Percentiles rank a stretch among this genome's conserved stretches.
These are phyloP conservation scores for Claviceps sp. DNA, from an alignment of 2,329 filamentous ascomycete genomes.

Conservation along the genomic window DNA sequence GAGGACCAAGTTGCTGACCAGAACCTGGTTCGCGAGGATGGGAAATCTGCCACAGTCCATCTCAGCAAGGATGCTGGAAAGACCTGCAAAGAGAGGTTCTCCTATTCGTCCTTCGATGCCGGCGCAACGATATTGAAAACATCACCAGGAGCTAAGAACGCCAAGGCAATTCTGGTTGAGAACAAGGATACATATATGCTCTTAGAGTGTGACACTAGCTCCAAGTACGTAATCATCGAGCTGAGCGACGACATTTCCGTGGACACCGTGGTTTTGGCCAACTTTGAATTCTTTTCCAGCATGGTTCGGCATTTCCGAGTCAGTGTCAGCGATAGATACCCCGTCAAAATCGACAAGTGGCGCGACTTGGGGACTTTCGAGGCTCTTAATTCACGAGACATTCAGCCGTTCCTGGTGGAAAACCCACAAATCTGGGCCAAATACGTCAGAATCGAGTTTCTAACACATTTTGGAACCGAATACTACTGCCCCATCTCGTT, in stretches of 20 bases:
- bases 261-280: conserved; percentile 92
- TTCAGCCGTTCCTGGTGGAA: conserved; percentile 88
- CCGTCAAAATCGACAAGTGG: conserved; percentile 86
- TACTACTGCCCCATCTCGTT: conserved; percentile 92
- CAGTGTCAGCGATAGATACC: conserved; percentile 88
- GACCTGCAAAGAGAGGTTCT: conserved; percentile 95
- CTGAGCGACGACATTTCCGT: conserved; percentile 77
- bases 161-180: conserved; percentile 80
- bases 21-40: conserved; percentile 27
- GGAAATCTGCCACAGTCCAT: conserved; percentile 38
- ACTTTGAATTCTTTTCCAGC: conserved; percentile 98
- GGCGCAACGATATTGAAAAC: conserved; percentile 88
- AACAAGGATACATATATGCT: conserved; percentile 99
- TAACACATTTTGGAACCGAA: conserved; percentile 90
- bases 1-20: conserved; percentile 24
- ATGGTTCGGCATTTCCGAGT: conserved; percentile 86
- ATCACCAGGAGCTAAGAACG: conserved; percentile 72
- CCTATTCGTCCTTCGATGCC: conserved; percentile 94
- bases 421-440: conserved; percentile 93
- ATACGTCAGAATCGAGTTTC: conserved; percentile 81
- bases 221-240: conserved; percentile 92
- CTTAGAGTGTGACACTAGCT: conserved; percentile 70
- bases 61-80: conserved; percentile 88
- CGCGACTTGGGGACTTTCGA: conserved; percentile 78
- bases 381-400: conserved; percentile 80